phyloP scores from a whole-genome alignment of 1,284 basidiomycete species.

The Rhodotorula sp. region DNA sequence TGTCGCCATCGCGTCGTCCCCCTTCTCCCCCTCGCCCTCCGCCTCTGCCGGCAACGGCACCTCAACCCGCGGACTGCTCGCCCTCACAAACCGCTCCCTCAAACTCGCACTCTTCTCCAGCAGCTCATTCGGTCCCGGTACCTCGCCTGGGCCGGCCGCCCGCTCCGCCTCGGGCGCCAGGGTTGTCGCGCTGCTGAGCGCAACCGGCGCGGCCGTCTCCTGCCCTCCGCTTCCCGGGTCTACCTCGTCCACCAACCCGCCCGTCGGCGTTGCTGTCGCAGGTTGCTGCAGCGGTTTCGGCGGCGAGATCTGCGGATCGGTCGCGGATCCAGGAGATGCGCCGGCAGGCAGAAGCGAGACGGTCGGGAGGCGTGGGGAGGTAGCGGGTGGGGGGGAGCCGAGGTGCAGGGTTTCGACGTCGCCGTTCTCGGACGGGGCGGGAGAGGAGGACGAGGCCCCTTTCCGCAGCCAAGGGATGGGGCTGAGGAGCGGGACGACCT shows the following conservation, averaged over 20 bases:
- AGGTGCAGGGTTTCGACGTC: slow-evolving; percentile 8
- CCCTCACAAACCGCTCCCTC: slow-evolving; percentile 36
- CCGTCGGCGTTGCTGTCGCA: slow-evolving; percentile 35
- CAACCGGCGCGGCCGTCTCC: slow-evolving; percentile 34
- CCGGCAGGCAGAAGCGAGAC: neutral
- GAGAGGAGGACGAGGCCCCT: neutral
- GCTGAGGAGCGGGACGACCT: slow-evolving; percentile 37
- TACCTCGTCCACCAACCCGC: slow-evolving; percentile 43
- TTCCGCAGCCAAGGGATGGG: slow-evolving; percentile 41
- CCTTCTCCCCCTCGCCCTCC: neutral
- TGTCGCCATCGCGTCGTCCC: neutral
- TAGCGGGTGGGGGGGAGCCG: slow-evolving; percentile 3
- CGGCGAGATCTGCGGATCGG: neutral
- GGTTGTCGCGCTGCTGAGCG: slow-evolving; percentile 21
- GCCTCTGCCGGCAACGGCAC: neutral
- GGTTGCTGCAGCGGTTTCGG: neutral
- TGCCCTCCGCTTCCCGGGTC: slow-evolving; percentile 34
- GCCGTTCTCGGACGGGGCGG: slow-evolving; percentile 1
- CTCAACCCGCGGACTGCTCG: slow-evolving; percentile 36
- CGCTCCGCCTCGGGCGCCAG: neutral
- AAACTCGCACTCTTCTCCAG: slow-evolving; percentile 17
- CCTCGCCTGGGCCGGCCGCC: neutral
- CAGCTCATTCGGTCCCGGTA: neutral
- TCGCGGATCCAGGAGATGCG: neutral
- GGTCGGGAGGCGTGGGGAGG: neutral